Base-by-base conservation (phyloP, 257 asterid species). In the Ehretia macrophylla region DNA sequence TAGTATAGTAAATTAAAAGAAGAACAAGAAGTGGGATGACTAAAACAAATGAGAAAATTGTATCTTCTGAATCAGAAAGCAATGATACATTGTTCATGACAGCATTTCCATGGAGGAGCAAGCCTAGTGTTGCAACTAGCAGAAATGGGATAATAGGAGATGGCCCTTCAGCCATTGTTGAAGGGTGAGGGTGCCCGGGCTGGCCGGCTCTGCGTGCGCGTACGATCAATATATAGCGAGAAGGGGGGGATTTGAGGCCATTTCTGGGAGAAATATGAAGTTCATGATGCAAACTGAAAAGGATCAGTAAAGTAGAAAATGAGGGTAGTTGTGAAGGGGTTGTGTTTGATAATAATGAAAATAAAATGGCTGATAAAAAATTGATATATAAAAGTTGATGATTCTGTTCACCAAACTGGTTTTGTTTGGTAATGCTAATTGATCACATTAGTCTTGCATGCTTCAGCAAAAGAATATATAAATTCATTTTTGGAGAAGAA, bases 81-180 rank as follows among this genome's bases (percentile, higher is more conserved):
- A 75, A 44, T n/a, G 85, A 79, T 60, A 80, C 60, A 20, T 38
- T 63, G 54, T 67, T 67, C 23, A 71, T 21, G 1, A 79, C 44
- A 46, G 72, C 54, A 35, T 66, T 78, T 18, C 90, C 86, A 11
- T 77, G 83, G 59, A 84, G 90, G 68, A 82, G 78, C 58, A 76
- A 70, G 63, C 88, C 87, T 44, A 84, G 52, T 56, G 83, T 77
- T 44, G 79, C 72, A 46, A 81, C 85, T 3, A 75, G 67, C 14
- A 84, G 70, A 22, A 80, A 79, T 44, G 94, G 94, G 65, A 80
- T 57, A 44, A 78, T 20, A 0, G 96, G 96, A 51, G 96, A 87
- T 10, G 94, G 93, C 60, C 83, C 95, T 23, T 65, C 66, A 22
- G 73, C 47, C 81, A 73, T 66, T 55, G 5, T 53, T 44, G 39